Evolutionary conservation across 73 alveolate genomes (phyloP).

Genomic region (Tetrahymena malaccensis): DNA sequence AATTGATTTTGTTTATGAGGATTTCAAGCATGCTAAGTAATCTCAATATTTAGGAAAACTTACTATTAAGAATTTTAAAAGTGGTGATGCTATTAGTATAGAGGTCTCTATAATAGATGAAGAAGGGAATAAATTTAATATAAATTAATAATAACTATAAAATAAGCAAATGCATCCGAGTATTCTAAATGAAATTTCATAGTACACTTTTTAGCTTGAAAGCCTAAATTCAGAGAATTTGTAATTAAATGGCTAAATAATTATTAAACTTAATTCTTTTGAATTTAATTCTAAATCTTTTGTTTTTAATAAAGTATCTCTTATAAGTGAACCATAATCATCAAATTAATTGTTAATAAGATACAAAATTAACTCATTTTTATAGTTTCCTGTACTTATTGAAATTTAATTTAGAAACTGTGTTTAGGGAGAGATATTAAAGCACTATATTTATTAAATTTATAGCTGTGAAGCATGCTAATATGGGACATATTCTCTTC

Average conservation of each 20-base stretch:
- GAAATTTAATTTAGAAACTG: not conserved
- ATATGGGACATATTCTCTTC: not conserved
- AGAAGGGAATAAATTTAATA: not conserved
- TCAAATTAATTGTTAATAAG: no score
- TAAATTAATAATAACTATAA: no score
- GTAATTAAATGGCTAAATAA: not conserved
- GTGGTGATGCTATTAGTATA: not conserved
- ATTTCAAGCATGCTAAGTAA: no score
- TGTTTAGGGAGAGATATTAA: not conserved
- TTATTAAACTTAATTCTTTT: not conserved
- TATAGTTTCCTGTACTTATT: not conserved
- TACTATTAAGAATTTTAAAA: no score
- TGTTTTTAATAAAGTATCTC: no score
- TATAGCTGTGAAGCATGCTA: not conserved
- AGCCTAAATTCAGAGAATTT: no score
- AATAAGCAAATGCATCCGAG: no score
- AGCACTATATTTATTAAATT: not conserved
- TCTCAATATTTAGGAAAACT: not conserved
- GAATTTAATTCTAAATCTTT: not conserved
- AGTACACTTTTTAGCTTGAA: no score
- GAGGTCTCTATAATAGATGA: not conserved
- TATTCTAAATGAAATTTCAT: not conserved
- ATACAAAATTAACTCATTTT: no score
- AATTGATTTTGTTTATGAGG: no score
- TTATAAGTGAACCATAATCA: not conserved